Conservation (phyloP, 2,329 filamentous ascomycete genomes). For the Lachnum nothofagi region DNA sequence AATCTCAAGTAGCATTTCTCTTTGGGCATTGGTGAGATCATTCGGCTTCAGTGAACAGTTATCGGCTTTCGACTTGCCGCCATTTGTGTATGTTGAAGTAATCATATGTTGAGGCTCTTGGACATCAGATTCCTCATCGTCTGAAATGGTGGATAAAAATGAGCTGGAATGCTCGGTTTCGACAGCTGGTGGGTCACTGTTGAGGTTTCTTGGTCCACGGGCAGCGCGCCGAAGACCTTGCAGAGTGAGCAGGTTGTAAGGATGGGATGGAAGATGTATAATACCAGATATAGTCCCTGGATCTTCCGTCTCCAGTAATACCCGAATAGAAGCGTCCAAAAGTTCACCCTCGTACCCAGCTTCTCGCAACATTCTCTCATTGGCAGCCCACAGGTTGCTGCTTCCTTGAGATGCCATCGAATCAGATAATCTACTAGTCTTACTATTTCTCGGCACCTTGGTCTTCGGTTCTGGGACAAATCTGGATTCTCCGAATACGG, state of each 20-base stretch:
- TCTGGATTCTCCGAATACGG: slow-evolving; percentile 43
- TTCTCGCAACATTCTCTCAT: slow-evolving; percentile 25
- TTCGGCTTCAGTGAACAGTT: slow-evolving; percentile 40
- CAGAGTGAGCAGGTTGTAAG: not conserved
- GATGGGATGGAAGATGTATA: not conserved
- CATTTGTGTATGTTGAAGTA: not conserved
- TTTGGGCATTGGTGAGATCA: slow-evolving; percentile 56
- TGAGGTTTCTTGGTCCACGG: not conserved
- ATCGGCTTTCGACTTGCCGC: slow-evolving; percentile 13
- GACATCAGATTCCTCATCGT: slow-evolving; percentile 7
- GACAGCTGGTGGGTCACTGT: not conserved
- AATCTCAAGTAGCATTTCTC: slow-evolving; percentile 63
- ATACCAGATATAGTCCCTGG: not conserved
- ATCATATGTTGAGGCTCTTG: not conserved
- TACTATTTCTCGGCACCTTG: slow-evolving; percentile 18
- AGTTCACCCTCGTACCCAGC: slow-evolving; percentile 24
- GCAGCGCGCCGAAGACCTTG: not conserved
- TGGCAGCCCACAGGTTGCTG: slow-evolving; percentile 3
- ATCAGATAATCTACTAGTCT: not conserved
- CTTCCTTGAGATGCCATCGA: not conserved
- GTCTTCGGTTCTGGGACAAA: slow-evolving; percentile 32
- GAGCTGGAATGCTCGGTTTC: not conserved
- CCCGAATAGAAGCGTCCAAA: slow-evolving; percentile 16
- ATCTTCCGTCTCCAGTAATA: slow-evolving; percentile 22
- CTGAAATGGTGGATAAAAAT: not conserved